A percentile compares a stretch with the other conserved stretches of the same genome.
phyloP scores from a whole-genome alignment of 352 stramenopile species.

The Phytophthora niederhauseri region DNA sequence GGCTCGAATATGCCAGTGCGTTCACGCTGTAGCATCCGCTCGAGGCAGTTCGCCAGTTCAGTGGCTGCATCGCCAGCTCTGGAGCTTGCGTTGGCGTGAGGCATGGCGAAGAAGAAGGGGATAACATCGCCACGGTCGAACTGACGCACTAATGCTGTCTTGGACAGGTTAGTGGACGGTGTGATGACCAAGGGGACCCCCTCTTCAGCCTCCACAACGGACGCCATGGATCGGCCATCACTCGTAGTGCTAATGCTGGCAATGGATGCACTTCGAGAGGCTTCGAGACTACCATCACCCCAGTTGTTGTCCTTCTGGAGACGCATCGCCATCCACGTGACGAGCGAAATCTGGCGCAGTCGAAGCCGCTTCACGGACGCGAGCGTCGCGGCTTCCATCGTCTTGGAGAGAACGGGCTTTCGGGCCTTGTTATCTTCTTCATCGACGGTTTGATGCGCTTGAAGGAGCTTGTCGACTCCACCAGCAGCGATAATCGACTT shows the following conservation, averaged over 20 bases:
- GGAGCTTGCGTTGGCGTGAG: conserved; percentile 20
- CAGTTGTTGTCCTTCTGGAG: conserved; percentile 26
- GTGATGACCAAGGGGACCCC: conserved; percentile 7
- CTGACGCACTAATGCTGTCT: conserved; percentile 21
- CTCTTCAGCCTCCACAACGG: conserved; percentile 27
- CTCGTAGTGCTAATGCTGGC: conserved; percentile 1
- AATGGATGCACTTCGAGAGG: neutral
- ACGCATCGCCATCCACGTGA: conserved; percentile 40
- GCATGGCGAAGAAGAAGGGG: conserved; percentile 56
- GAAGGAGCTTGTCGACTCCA: conserved; percentile 4
- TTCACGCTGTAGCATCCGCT: conserved; percentile 65
- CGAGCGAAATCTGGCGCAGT: conserved; percentile 50
- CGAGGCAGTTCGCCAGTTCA: conserved; percentile 47
- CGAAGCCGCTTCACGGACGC: conserved; percentile 52
- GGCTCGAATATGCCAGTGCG: conserved; percentile 53
- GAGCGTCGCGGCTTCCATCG: conserved; percentile 27
- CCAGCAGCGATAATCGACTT: conserved; percentile 19
- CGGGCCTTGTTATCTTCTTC: conserved; percentile 5
- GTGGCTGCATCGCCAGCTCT: conserved; percentile 13
- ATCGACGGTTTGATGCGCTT: neutral
- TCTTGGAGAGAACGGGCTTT: neutral
- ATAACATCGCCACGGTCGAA: conserved; percentile 50
- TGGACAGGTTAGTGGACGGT: conserved; percentile 13
- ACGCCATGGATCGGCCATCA: conserved; percentile 6
- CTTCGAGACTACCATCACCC: neutral